phyloP scores from a whole-genome alignment of 2,329 filamentous ascomycete species.

The Metarhizium rileyi region DNA sequence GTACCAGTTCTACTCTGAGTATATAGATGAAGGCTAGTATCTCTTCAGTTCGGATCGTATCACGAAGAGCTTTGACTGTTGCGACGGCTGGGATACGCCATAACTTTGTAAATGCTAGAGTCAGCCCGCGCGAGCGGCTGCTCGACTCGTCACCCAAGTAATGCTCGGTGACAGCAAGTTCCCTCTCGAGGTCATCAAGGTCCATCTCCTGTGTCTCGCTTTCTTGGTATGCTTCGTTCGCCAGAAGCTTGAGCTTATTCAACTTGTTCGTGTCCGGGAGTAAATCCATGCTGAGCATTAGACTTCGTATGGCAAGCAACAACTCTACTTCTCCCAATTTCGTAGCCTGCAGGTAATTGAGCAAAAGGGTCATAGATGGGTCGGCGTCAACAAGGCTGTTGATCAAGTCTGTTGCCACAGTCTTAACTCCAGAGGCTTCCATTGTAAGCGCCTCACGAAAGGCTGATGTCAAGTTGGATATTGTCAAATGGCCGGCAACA shows the following conservation, averaged over 20 bases:
- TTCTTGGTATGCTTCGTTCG: constrained; percentile 16
- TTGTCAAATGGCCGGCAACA: constrained; percentile 49
- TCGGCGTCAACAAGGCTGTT: constrained; percentile 55
- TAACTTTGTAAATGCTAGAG: constrained; percentile 59
- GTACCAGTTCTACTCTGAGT: constrained; percentile 61
- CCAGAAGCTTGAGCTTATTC: constrained; percentile 22
- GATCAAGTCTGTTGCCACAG: constrained; percentile 51
- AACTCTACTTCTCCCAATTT: constrained; percentile 58
- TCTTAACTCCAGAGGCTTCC: constrained; percentile 33
- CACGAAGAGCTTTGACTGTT: constrained; percentile 54
- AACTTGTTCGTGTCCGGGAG: constrained; percentile 31
- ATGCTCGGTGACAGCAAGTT: constrained; percentile 58
- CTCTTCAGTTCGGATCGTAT: constrained; percentile 55
- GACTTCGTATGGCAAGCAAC: constrained; percentile 51
- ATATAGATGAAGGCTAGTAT: constrained; percentile 63
- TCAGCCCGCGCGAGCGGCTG: constrained; percentile 53
- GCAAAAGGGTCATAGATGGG: constrained; percentile 55
- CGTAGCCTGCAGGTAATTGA: constrained; percentile 55
- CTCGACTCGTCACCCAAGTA: constrained; percentile 56
- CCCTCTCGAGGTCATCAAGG: constrained; percentile 51
- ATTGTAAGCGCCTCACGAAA: constrained; percentile 39
- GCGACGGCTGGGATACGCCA: constrained; percentile 51
- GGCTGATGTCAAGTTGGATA: constrained; percentile 48
- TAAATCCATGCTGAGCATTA: constrained; percentile 61
- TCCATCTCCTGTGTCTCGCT: constrained; percentile 37